A percentile compares a stretch with the other conserved stretches of the same genome.
Conservation (phyloP, 306 rosid species). For the Astragalus membranaceus region DNA sequence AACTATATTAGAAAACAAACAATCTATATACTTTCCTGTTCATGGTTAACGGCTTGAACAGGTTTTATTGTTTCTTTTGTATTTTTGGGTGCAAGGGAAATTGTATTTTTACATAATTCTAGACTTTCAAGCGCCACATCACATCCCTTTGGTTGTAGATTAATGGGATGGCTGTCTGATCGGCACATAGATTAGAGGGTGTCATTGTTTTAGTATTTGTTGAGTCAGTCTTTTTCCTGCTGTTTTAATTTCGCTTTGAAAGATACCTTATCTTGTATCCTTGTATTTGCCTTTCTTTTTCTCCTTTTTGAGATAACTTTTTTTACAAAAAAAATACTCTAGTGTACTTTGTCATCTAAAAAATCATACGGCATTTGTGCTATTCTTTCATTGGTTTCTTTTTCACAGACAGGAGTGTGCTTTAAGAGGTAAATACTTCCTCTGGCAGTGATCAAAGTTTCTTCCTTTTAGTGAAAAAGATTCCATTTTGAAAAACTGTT, state of each 20-base stretch:
- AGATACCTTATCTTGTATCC: not conserved
- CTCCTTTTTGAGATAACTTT: not conserved
- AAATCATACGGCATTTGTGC: too few species aligned
- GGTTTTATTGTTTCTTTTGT: not conserved
- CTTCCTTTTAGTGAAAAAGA: not conserved
- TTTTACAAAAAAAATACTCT: not conserved
- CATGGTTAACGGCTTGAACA: too few species aligned
- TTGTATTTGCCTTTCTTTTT: not conserved
- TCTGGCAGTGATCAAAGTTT: not conserved
- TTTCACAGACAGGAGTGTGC: too few species aligned
- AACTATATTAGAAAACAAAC: not conserved
- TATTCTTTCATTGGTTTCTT: too few species aligned
- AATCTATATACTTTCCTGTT: not conserved
- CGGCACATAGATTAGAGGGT: not conserved
- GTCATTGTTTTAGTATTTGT: not conserved
- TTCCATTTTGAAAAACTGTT: not conserved
- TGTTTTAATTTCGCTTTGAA: not conserved
- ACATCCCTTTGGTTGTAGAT: not conserved
- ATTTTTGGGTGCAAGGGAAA: not conserved
- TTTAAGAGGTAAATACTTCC: not conserved
- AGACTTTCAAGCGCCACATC: not conserved
- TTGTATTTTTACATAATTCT: not conserved
- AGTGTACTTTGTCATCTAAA: too few species aligned
- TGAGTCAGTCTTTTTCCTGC: not conserved
- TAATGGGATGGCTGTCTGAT: not conserved